Evolutionary conservation across 441 rosid species (phyloP), one percentile per base, ranked within the genome.

Genomic region (Adansonia gregorii): DNA sequence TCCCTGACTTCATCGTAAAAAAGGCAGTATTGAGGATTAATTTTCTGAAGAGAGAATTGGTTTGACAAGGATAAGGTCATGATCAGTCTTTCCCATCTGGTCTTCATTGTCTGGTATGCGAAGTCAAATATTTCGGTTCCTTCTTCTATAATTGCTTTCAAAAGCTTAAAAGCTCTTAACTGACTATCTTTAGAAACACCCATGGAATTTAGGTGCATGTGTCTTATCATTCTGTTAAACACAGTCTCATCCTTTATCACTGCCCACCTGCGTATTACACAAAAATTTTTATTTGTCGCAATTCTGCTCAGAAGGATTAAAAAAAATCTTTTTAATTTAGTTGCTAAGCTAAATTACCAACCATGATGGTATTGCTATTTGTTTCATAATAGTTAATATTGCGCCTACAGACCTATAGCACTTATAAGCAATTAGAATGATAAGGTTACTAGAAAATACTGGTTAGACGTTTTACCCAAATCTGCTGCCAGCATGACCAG

Each of bases 401-500:
- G 31, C 31, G 31, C 31, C 27, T 24, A 24, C 27, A 24, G 27
- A 24, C 27, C 27, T 24, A 24, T 24, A 24, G 27, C 27, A 24
- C 27, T 24, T 24, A 24, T 24, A 24, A 24, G 27, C 27, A 24
- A 24, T 24, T 24, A 24, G 27, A 24, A 24, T 24, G 27, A 24
- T 1, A 24, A 24, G 27, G 27, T 24, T 24, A 24, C 27, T 24
- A 24, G 27, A 24, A 24, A 24, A 24, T 24, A 24, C 27, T 24
- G 27, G 27, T 24, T 24, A 17, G 17, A 4, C 11, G 20, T 20
- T 10, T 22, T 59, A 59, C 64, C 64, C 64, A 10, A 59, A 59
- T 59, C 35, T 22, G 64, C 39, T 59, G 35, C 64, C 64, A 9
- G 64, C 64, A 59, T 59, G 64, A 22, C 64, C 64, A 10, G 64